Percentiles rank a stretch among this genome's conserved stretches.
Evolutionary conservation across 768 basidiomycete species (phyloP).

Genomic region (Termitomyces sp.): DNA sequence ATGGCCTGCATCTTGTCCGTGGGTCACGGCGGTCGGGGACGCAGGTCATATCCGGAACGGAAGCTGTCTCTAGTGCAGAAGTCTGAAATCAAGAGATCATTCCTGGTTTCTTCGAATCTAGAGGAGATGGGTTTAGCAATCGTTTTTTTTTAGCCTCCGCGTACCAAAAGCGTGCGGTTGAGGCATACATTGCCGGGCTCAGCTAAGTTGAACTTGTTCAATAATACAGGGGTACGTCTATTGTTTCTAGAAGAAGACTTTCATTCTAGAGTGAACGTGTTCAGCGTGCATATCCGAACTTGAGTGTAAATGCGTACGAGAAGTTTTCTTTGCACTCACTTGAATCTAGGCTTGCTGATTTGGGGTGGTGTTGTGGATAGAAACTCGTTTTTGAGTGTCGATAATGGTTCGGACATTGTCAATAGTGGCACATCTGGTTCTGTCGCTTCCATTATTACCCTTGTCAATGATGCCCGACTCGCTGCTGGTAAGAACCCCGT

Average conservation of each 20-base stretch:
- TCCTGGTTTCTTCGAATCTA: slow-evolving; percentile 28
- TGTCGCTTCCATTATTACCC: slow-evolving; percentile 29
- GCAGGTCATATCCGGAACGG: slow-evolving; percentile 30
- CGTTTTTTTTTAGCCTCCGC: slow-evolving; percentile 36
- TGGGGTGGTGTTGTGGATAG: neutral
- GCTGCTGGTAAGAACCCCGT: slow-evolving; percentile 29
- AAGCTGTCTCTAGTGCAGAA: slow-evolving; percentile 21
- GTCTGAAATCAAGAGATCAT: slow-evolving; percentile 25
- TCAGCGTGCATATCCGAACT: slow-evolving; percentile 28
- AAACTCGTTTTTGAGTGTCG: slow-evolving; percentile 13
- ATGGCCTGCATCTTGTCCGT: slow-evolving; percentile 42
- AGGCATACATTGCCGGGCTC: slow-evolving; percentile 27
- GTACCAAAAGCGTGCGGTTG: slow-evolving; percentile 32
- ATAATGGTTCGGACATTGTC: slow-evolving; percentile 20
- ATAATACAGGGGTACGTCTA: slow-evolving; percentile 25
- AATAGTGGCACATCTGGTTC: slow-evolving; percentile 28
- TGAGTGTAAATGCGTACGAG: slow-evolving; percentile 30
- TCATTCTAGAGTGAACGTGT: neutral
- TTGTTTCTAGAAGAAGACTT: neutral
- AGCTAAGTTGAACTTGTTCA: slow-evolving; percentile 17
- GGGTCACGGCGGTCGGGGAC: slow-evolving; percentile 43
- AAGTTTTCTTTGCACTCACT: slow-evolving; percentile 16
- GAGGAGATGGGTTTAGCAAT: slow-evolving; percentile 30
- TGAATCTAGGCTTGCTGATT: neutral
- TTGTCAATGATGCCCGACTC: slow-evolving; percentile 34